phyloP scores from a whole-genome alignment of 495 filamentous ascomycete species.

The Ascodesmis nigricans region DNA sequence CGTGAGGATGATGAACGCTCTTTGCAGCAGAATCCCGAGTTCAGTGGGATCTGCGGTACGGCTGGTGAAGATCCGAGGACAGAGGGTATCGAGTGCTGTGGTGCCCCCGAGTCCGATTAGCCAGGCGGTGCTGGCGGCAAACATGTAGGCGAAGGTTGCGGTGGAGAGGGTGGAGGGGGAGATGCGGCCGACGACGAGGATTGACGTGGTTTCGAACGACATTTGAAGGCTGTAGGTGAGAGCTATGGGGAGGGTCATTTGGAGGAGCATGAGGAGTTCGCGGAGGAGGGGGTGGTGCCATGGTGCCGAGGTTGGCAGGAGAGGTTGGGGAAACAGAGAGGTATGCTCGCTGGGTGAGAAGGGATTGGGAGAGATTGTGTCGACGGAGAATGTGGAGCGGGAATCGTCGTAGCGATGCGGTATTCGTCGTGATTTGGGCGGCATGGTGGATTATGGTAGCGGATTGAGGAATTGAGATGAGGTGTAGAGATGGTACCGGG shows the following conservation, averaged over 20 bases:
- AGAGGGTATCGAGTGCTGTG: constrained; percentile 73
- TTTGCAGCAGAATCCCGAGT: constrained; percentile 61
- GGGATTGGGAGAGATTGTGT: no score
- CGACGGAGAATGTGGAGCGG: no score
- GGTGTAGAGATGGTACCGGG: no score
- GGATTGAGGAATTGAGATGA: no score
- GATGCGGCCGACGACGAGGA: constrained; percentile 61
- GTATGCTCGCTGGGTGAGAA: constrained; percentile 4
- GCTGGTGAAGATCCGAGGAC: constrained; percentile 70
- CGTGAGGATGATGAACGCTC: constrained; percentile 51
- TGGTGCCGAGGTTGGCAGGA: constrained; percentile 1
- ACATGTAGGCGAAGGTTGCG: constrained; percentile 83
- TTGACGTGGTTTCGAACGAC: constrained; percentile 65
- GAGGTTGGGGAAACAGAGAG: not conserved
- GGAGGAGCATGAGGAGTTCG: constrained; percentile 49
- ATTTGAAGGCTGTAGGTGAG: constrained; percentile 78
- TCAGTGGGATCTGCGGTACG: constrained; percentile 46
- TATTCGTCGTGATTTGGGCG: no score
- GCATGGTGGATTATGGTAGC: no score
- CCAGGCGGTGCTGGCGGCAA: constrained; percentile 80
- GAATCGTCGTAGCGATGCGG: no score
- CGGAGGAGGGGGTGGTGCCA: constrained; percentile 15
- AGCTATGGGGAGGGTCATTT: constrained; percentile 57
- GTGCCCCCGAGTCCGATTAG: constrained; percentile 80
- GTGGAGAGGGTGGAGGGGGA: constrained; percentile 64